These are phyloP conservation scores for Carex myosuroides DNA, from an alignment of 176 grass and related monocot genomes.

Conservation along the genomic window DNA sequence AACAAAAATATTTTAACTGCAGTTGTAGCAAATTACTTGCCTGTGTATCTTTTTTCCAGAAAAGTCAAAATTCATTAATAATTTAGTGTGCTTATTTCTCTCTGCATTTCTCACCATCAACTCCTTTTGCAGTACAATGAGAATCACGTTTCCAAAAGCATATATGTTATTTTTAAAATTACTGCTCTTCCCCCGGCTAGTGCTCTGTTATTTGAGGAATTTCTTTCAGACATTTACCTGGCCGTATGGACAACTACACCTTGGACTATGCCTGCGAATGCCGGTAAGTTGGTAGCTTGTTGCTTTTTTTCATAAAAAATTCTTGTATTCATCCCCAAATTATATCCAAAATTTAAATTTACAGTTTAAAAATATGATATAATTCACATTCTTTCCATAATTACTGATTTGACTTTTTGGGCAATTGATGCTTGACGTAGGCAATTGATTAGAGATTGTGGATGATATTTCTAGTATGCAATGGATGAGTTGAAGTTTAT, in stretches of 20 bases:
- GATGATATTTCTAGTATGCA: neutral
- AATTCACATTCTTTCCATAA: neutral
- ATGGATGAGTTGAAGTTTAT: neutral
- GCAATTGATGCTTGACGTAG: neutral
- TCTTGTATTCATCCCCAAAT: neutral
- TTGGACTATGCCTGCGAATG: slow-evolving; percentile 99
- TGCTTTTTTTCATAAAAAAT: neutral
- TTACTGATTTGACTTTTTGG: neutral
- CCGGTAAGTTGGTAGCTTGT: slow-evolving; percentile 51
- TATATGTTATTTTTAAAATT: slow-evolving; percentile 93
- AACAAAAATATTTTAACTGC: neutral
- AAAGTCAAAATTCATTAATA: neutral
- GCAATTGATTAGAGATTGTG: neutral
- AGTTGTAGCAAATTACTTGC: neutral
- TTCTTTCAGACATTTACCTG: slow-evolving; percentile 66
- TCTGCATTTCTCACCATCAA: slow-evolving; percentile 14
- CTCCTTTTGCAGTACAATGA: slow-evolving; percentile 75
- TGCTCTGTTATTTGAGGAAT: slow-evolving; percentile 55
- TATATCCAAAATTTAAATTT: neutral
- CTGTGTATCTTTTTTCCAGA: slow-evolving; percentile 15
- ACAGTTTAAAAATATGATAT: neutral
- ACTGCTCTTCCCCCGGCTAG: slow-evolving; percentile 27
- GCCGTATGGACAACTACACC: slow-evolving; percentile 97
- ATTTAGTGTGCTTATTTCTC: slow-evolving; percentile 7
- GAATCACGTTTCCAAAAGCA: slow-evolving; percentile 87